Percentiles rank a stretch among this genome's conserved stretches.
These are phyloP conservation scores for Schwanniomyces yamadae DNA, from an alignment of 805 yeast genomes.

Conservation along the genomic window DNA sequence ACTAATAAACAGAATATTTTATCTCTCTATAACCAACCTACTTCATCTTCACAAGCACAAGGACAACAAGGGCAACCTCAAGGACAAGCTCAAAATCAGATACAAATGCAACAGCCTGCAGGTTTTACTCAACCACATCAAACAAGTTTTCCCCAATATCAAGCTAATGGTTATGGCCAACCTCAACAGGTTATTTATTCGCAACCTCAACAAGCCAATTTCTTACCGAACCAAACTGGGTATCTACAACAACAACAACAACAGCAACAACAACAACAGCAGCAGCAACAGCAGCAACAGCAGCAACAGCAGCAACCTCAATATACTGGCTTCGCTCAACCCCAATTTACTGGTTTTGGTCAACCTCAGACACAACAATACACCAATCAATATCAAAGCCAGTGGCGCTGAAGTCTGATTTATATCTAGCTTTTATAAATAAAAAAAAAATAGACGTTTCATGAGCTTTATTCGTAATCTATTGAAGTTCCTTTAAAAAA, in stretches of 20 bases:
- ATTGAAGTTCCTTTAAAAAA: too few relatives aligned
- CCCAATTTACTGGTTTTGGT: too few relatives aligned
- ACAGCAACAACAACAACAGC: slow-evolving; percentile 15
- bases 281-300: slow-evolving; percentile 5
- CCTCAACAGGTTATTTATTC: slow-evolving; percentile 4
- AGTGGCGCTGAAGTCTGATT: too few relatives aligned
- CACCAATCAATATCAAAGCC: too few relatives aligned
- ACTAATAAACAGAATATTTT: slow-evolving; percentile 38
- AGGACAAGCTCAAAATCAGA: slow-evolving; percentile 11
- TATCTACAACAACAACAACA: slow-evolving; percentile 7
- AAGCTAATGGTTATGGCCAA: slow-evolving; percentile 2
- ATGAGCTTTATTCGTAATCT: too few relatives aligned
- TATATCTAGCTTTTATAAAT: too few relatives aligned
- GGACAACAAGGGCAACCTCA: slow-evolving; percentile 7
- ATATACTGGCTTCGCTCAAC: too few relatives aligned
- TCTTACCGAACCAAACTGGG: slow-evolving; percentile 5
- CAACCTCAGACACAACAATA: too few relatives aligned
- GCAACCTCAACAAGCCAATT: not conserved
- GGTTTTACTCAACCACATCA: slow-evolving; percentile 11
- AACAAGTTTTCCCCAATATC: slow-evolving; percentile 8
- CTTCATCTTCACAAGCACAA: slow-evolving; percentile 26
- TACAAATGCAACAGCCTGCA: slow-evolving; percentile 8
- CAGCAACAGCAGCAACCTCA: too few relatives aligned
- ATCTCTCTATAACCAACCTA: slow-evolving; percentile 44
- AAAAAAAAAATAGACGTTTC: too few relatives aligned